These are phyloP conservation scores for Cicer judaicum DNA, from an alignment of 306 rosid species.

Conservation along the genomic window DNA sequence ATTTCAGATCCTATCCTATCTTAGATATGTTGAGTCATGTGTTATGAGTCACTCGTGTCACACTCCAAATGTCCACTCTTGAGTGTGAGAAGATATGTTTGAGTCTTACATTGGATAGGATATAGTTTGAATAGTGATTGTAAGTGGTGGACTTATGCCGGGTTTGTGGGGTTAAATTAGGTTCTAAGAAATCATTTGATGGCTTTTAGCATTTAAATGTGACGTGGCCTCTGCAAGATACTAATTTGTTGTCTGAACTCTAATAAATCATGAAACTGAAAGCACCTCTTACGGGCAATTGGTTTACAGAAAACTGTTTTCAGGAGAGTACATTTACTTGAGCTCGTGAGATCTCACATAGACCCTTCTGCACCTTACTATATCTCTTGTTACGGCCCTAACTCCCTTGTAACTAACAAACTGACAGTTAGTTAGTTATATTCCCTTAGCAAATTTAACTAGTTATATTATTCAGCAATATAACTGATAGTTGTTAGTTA, in stretches of 20 bases:
- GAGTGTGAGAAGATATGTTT: neutral
- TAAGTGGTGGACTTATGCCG: neutral
- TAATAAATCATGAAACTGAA: constrained; percentile 25
- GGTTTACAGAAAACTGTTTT: neutral
- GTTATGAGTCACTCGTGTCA: neutral
- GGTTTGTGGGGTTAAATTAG: neutral
- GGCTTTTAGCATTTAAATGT: too few relatives aligned
- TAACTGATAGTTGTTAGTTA: too few relatives aligned
- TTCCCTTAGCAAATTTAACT: neutral
- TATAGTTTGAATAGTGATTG: neutral
- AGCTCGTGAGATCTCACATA: neutral
- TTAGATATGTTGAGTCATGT: neutral
- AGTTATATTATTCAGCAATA: too few relatives aligned
- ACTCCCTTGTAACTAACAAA: neutral
- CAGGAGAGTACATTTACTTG: neutral
- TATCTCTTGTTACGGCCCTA: neutral
- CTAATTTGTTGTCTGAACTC: constrained; percentile 1
- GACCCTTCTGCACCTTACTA: neutral
- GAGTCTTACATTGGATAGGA: neutral
- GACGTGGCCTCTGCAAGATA: too few relatives aligned
- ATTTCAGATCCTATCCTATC: neutral
- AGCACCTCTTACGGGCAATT: constrained; percentile 12
- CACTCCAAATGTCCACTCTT: neutral
- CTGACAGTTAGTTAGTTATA: neutral
- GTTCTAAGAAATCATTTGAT: neutral